Evolutionary conservation across 2,329 filamentous ascomycete species (phyloP).

Genomic region (Pseudogymnoascus sp.): DNA sequence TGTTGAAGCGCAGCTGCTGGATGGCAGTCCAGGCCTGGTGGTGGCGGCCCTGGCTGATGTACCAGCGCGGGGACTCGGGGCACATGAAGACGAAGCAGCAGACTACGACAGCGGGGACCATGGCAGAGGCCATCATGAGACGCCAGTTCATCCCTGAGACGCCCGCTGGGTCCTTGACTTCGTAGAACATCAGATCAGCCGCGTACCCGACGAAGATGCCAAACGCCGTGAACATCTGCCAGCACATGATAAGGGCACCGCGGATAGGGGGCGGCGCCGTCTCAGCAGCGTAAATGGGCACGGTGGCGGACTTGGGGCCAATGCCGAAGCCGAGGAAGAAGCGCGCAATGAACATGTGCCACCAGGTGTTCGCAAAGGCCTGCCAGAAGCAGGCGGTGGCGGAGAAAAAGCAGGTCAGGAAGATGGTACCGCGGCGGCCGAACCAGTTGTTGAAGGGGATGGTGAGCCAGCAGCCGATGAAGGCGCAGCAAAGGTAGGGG

Average conservation of each 20-base stretch:
- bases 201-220: conserved; percentile 51
- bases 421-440: conserved; percentile 63
- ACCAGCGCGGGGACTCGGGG: conserved; percentile 43
- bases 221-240: conserved; percentile 48
- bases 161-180: conserved; percentile 41
- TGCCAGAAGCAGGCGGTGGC: conserved; percentile 43
- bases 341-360: conserved; percentile 62
- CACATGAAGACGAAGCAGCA: conserved; percentile 35
- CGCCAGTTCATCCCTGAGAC: conserved; percentile 57
- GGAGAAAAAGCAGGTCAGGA: conserved; percentile 57
- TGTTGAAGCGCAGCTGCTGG: conserved; percentile 39
- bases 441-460: conserved; percentile 63
- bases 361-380: conserved; percentile 51
- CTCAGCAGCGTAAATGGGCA: conserved; percentile 63
- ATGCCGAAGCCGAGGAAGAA: conserved; percentile 64
- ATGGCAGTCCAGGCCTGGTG: conserved; percentile 40
- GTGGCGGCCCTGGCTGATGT: conserved; percentile 40
- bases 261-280: conserved; percentile 54
- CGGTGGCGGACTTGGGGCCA: conserved; percentile 61
- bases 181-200: conserved; percentile 53
- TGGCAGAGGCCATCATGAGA: conserved; percentile 59
- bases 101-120: conserved; percentile 51
- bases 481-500: conserved; percentile 57
- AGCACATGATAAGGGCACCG: conserved; percentile 65
- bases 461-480: conserved; percentile 65